These are phyloP conservation scores for Rhizophagus clarus DNA, from an alignment of 192 early-diverging fungal species.

Conservation along the genomic window DNA sequence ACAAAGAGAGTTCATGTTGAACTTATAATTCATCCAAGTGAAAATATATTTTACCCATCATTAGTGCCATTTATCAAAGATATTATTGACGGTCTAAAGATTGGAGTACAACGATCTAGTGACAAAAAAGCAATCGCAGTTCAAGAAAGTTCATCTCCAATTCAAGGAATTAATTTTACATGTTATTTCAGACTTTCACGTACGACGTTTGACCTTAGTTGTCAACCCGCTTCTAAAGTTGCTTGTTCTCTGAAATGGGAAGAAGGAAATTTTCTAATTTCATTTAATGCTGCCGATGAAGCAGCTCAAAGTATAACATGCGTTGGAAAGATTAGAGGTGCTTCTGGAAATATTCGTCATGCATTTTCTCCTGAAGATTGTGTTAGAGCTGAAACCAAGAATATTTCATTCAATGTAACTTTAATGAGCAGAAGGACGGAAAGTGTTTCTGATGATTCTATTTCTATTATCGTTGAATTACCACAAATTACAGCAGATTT, in stretches of 20 bases:
- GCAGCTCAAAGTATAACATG: conserved; percentile 52
- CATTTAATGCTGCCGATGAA: conserved; percentile 41
- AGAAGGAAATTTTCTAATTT: conserved; percentile 67
- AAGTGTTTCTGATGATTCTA: conserved; percentile 50
- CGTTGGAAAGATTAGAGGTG: conserved; percentile 58
- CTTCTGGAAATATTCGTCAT: conserved; percentile 66
- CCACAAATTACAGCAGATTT: conserved; percentile 54
- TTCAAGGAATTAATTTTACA: conserved; percentile 48
- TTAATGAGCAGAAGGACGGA: conserved; percentile 53
- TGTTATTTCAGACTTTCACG: conserved; percentile 61
- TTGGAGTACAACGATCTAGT: conserved; percentile 51
- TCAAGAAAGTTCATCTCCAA: conserved; percentile 39
- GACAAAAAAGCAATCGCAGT: conserved; percentile 36
- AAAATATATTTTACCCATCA: conserved; percentile 72
- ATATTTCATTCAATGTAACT: conserved; percentile 63
- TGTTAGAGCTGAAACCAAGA: conserved; percentile 58
- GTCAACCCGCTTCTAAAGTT: conserved; percentile 76
- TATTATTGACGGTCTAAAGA: conserved; percentile 62
- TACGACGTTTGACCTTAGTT: conserved; percentile 72
- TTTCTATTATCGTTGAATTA: conserved; percentile 61
- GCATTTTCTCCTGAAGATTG: conserved; percentile 77
- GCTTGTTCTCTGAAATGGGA: conserved; percentile 67
- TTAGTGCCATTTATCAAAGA: conserved; percentile 72
- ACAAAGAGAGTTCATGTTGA: conserved; percentile 58
- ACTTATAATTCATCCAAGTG: conserved; percentile 66